Evolutionary conservation across 2,329 filamentous ascomycete genomes (phyloP), one percentile per base, ranked within the genome.

Genomic region (Mycosphaerella sp.): DNA sequence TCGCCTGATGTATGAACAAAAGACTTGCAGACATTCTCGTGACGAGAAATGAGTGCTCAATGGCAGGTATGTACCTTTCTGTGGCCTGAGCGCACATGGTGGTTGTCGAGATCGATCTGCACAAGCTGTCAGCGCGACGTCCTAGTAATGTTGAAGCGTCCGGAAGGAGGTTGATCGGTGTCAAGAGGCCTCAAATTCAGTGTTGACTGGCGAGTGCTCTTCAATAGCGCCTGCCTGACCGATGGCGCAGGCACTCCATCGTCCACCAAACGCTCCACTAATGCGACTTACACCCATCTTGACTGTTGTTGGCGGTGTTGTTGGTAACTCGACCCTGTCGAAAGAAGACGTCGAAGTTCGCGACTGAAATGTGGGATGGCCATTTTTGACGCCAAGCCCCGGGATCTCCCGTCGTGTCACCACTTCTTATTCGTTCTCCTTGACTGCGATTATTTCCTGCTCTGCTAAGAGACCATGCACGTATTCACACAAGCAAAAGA

Each of bases 81-180:
- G 62, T 67, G 64, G 51, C 61, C 62, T 40, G 47, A 55, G 41
- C 46, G 50, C 18, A 56, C 56, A 55, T 63, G 62, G 57, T 64
- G 60, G 46, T 55, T 55, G 53, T 63, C 60, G 39, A 63, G 49
- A 54, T 62, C 61, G 25, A 53, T 42, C 34, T 16, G 13, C 18
- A 6, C 9, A 27, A 27, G 40, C 21, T 25, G 21, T 56, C 34
- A 53, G 50, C 47, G 36, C 18, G 16, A 13, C 3, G 16, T 48
- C 36, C 17, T 16, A 13, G 17, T 14, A 27, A 14, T 2, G 48
- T 27, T 14, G 30, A 13, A 41, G 18, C 25, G 25, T 12, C 12
- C 34, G 17, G 34, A n/a, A 12, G 17, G 36, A n/a, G 30, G 40
- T 40, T 13, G 32, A 25, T 40, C 14, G 32, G 27, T 44, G 37